Conservation (phyloP, 2,329 filamentous ascomycete species). For the Sclerotinia minor region DNA sequence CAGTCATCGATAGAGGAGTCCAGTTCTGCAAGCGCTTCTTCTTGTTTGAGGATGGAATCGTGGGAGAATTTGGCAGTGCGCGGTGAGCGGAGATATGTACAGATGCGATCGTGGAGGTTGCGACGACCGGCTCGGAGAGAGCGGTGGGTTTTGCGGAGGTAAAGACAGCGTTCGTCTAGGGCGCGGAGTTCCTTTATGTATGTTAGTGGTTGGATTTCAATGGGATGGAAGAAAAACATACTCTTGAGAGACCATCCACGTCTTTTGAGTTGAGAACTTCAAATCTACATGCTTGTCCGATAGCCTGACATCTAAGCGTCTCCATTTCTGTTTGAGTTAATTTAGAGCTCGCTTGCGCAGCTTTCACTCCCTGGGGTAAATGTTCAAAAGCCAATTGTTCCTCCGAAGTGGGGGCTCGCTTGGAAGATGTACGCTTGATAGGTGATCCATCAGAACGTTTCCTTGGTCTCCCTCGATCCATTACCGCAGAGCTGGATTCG, state of each 20-base stretch:
- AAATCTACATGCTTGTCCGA: slow-evolving; percentile 62
- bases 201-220: slow-evolving; percentile 15
- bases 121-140: slow-evolving; percentile 74
- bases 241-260: slow-evolving; percentile 65
- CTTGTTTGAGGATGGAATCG: slow-evolving; percentile 75
- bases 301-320: slow-evolving; percentile 58
- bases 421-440: slow-evolving; percentile 42
- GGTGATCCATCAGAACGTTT: slow-evolving; percentile 50
- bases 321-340: slow-evolving; percentile 52
- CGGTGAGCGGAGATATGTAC: slow-evolving; percentile 72
- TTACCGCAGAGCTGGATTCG: slow-evolving; percentile 57
- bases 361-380: slow-evolving; percentile 59
- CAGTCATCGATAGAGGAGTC: slow-evolving; percentile 79
- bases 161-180: slow-evolving; percentile 76
- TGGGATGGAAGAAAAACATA: slow-evolving; percentile 38
- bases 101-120: slow-evolving; percentile 74
- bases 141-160: slow-evolving; percentile 73
- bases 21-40: slow-evolving; percentile 75
- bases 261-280: slow-evolving; percentile 63
- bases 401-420: slow-evolving; percentile 33
- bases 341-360: slow-evolving; percentile 52
- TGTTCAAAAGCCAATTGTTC: slow-evolving; percentile 60
- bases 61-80: slow-evolving; percentile 70
- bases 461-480: slow-evolving; percentile 62
- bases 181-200: slow-evolving; percentile 63